Conservation (phyloP, 2,329 filamentous ascomycete genomes). For the Fusarium armeniacum region DNA sequence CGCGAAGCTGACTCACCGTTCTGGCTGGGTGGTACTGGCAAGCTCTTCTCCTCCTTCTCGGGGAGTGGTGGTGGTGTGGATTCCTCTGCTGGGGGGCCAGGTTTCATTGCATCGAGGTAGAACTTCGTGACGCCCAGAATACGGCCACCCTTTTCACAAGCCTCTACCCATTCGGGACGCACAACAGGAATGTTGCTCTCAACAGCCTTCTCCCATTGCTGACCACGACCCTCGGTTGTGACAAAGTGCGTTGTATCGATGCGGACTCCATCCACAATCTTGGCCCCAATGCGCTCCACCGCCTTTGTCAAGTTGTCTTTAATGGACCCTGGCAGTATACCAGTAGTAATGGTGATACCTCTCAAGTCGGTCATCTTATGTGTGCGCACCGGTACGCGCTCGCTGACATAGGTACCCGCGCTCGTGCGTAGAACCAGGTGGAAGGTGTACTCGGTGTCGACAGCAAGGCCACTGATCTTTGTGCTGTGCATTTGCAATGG, state of each 20-base stretch:
- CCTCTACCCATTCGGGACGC: constrained; percentile 95
- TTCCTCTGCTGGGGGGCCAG: constrained; percentile 59
- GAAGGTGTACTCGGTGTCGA: constrained; percentile 96
- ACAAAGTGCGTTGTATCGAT: constrained; percentile 99
- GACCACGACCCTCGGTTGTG: constrained; percentile 90
- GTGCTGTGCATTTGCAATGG: constrained; percentile 91
- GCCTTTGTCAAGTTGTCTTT: constrained; percentile 81
- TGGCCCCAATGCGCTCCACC: constrained; percentile 90
- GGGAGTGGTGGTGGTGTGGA: constrained; percentile 48
- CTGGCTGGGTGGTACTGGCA: constrained; percentile 47
- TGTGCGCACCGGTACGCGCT: constrained; percentile 87
- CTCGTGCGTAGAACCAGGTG: constrained; percentile 91
- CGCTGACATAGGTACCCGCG: constrained; percentile 87
- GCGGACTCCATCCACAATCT: constrained; percentile 87
- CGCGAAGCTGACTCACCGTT: constrained; percentile 42
- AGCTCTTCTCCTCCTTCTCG: constrained; percentile 54
- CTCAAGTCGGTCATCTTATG: constrained; percentile 99
- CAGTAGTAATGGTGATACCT: constrained; percentile 94
- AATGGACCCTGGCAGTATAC: constrained; percentile 80
- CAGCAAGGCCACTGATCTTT: constrained; percentile 95
- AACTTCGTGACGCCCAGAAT: constrained; percentile 96
- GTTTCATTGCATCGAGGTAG: constrained; percentile 84
- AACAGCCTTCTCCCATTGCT: constrained; percentile 94
- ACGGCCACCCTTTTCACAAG: constrained; percentile 92
- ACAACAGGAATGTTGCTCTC: constrained; percentile 99